Percentiles rank a stretch among this genome's conserved stretches.
These are phyloP conservation scores for Fusarium tuaranense DNA, from an alignment of 2,329 filamentous ascomycete species.

Conservation along the genomic window DNA sequence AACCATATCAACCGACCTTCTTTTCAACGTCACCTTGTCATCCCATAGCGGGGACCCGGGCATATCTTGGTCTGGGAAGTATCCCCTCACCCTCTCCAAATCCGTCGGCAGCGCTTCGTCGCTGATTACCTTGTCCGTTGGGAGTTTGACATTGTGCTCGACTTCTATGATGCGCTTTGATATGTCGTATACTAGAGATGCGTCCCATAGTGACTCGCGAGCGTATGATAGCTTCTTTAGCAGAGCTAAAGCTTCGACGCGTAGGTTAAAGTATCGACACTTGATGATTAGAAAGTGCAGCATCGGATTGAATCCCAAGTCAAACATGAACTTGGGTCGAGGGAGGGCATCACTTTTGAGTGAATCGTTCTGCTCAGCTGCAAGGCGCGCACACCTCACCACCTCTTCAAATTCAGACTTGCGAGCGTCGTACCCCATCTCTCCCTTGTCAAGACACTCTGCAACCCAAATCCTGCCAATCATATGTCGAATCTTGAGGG, in stretches of 20 bases:
- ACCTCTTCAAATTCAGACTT: constrained; percentile 47
- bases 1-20: not conserved
- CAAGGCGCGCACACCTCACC: constrained; percentile 40
- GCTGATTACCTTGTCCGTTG: constrained; percentile 18
- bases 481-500: constrained; percentile 47
- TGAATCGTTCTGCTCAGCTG: constrained; percentile 11
- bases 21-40: not conserved
- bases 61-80: constrained; percentile 2
- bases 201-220: constrained; percentile 54
- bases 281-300: constrained; percentile 54
- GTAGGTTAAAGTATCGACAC: constrained; percentile 52
- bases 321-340: constrained; percentile 53
- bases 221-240: constrained; percentile 46
- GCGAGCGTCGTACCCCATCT: constrained; percentile 51
- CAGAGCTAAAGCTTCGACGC: constrained; percentile 49
- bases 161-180: constrained; percentile 51
- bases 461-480: constrained; percentile 50
- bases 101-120: constrained; percentile 27
- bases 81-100: constrained; percentile 35
- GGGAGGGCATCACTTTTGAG: not conserved
- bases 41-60: not conserved
- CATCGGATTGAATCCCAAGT: constrained; percentile 53
- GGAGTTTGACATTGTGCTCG: constrained; percentile 51
- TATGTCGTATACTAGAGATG: constrained; percentile 45
- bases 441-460: constrained; percentile 44